These are phyloP conservation scores for Emmonsia crescens DNA, from an alignment of 2,329 filamentous ascomycete species.

Conservation along the genomic window DNA sequence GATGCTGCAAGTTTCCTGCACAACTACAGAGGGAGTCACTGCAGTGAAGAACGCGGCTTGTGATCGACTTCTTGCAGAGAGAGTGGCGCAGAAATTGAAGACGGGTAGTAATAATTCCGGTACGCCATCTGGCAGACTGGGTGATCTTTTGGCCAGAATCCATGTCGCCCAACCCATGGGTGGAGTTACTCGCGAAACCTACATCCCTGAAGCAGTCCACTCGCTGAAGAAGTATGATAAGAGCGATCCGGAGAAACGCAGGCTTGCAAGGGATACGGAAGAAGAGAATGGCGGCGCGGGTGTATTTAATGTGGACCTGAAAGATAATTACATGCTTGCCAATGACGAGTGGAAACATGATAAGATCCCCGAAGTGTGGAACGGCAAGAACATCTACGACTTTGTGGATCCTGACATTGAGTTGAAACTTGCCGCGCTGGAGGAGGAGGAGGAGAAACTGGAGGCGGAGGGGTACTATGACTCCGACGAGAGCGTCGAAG, in stretches of 20 bases:
- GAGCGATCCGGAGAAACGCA: conserved; percentile 69
- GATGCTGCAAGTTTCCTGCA: conserved; percentile 85
- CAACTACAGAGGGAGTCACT: conserved; percentile 87
- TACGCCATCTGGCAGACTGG: conserved; percentile 66
- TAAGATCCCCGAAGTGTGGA: conserved; percentile 83
- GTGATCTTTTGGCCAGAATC: conserved; percentile 84
- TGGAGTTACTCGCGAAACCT: conserved; percentile 66
- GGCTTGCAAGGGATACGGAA: conserved; percentile 75
- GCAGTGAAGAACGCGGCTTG: conserved; percentile 91
- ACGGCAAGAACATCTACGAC: conserved; percentile 96
- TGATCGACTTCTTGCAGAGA: conserved; percentile 81
- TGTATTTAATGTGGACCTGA: conserved; percentile 89
- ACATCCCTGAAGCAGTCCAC: conserved; percentile 78
- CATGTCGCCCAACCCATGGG: conserved; percentile 93
- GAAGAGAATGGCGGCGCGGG: conserved; percentile 88
- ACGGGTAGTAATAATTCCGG: conserved; percentile 70
- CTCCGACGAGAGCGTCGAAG: conserved; percentile 69
- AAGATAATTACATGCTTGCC: conserved; percentile 76
- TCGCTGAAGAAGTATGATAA: conserved; percentile 81
- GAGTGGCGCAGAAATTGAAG: conserved; percentile 93
- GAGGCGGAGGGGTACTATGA: conserved; percentile 92
- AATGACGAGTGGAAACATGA: conserved; percentile 94
- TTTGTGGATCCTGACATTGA: conserved; percentile 97
- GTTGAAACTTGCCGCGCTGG: conserved; percentile 76
- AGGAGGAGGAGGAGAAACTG: conserved; percentile 89